Evolutionary conservation across 2,329 filamentous ascomycete species (phyloP).

Genomic region (Colletotrichum costaricense): DNA sequence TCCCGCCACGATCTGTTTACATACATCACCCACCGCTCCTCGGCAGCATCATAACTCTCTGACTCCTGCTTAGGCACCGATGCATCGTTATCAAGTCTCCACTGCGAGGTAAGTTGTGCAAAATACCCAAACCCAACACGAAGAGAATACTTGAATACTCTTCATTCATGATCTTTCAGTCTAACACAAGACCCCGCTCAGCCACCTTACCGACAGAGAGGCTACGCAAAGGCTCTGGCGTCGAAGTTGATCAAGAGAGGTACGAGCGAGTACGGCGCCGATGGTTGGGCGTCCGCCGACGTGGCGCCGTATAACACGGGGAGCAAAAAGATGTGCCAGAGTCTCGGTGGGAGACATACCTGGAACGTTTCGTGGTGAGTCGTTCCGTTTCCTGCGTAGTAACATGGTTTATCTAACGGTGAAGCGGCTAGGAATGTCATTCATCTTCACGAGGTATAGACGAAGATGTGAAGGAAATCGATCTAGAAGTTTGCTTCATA

Average conservation of each 20-base stretch:
- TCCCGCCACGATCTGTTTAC: neutral
- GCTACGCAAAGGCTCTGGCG: slow-evolving; percentile 72
- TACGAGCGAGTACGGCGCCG: slow-evolving; percentile 55
- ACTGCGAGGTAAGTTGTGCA: slow-evolving; percentile 61
- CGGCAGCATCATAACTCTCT: neutral
- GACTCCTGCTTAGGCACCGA: slow-evolving; percentile 59
- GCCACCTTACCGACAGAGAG: slow-evolving; percentile 67
- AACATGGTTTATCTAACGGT: neutral
- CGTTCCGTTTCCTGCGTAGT: neutral
- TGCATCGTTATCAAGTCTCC: slow-evolving; percentile 69
- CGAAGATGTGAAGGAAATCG: neutral
- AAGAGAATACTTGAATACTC: neutral
- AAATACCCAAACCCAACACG: neutral
- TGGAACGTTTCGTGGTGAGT: slow-evolving; percentile 72
- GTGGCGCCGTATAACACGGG: slow-evolving; percentile 70
- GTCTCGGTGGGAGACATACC: slow-evolving; percentile 65
- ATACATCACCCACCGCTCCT: neutral
- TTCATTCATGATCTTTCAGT: neutral
- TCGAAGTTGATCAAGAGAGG: slow-evolving; percentile 67
- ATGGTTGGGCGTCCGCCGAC: slow-evolving; percentile 70
- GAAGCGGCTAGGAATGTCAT: neutral
- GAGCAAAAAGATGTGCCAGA: slow-evolving; percentile 72
- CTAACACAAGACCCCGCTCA: slow-evolving; percentile 35
- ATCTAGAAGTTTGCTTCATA: neutral
- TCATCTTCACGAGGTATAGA: neutral